Evolutionary conservation across 139 green algal species (phyloP), one percentile per base, ranked within the genome.

Genomic region (Chlamydomonas asymmetrica): DNA sequence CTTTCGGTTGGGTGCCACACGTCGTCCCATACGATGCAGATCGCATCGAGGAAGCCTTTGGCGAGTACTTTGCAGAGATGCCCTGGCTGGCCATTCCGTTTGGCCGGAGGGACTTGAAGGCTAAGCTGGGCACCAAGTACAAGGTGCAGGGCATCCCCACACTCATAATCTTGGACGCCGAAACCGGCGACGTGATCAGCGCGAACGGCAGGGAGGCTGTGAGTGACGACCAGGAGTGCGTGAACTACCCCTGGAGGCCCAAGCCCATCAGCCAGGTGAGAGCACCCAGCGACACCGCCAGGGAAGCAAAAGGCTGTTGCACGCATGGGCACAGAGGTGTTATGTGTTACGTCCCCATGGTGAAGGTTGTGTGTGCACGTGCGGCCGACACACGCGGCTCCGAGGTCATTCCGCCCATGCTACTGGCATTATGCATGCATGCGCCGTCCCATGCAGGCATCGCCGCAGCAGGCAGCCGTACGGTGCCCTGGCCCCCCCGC

Each of bases 121-220:
- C 48, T 4, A 35, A 59, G 49, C 67, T 82, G 7, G 60, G 43
- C 27, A n/a, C 52, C n/a, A 60, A 57, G 18, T 82, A 52, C 68
- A 67, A 73, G 39, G 64, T 80, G 61, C 18, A 43, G n/a, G 75
- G 75, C 66, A 81, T 81, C 60, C 75, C 75, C 59, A 64, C 59
- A 8, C 37, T 81, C 4, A n/a, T 76, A 23, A 39, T 80, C 29
- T 2, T 81, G 37, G 61, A 76, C 39, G 66, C 48, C 5, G 75
- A 32, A 8, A 75, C 41, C 3, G 75, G 66, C 35, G 59, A 49
- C 9, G 25, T 71, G 25, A 76, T 81, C 48, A 81, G 59, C 0
- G 39, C 38, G 37, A 50, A 72, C 35, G 75, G 59, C 5, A 45
- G 66, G 1, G 66, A 71, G 4, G 66, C 60, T 4, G 34, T 76